Percentiles rank a stretch among this genome's conserved stretches.
Evolutionary conservation across 495 filamentous ascomycete species (phyloP).

Genomic region (Aspergillus mulundensis): DNA sequence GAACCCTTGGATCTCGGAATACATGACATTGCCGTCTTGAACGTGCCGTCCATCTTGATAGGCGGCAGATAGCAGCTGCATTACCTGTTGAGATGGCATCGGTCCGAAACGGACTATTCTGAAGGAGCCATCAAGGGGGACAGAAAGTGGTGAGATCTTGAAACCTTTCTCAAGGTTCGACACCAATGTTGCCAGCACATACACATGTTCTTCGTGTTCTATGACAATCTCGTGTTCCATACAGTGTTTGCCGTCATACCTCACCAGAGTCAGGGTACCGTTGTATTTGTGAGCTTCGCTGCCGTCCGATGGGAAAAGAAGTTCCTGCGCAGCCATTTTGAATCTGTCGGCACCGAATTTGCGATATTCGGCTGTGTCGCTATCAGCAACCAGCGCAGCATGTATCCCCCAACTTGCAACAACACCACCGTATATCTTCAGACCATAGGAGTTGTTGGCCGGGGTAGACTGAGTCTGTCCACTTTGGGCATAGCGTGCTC

Average conservation of each 20-base stretch:
- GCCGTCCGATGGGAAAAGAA: constrained; percentile 58
- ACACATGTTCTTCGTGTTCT: constrained; percentile 53
- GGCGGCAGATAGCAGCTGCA: constrained; percentile 71
- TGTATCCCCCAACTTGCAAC: constrained; percentile 88
- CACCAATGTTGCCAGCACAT: constrained; percentile 70
- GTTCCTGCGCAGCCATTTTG: constrained; percentile 71
- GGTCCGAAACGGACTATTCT: constrained; percentile 70
- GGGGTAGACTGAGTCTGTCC: constrained; percentile 24
- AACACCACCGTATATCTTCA: constrained; percentile 65
- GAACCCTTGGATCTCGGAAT: constrained; percentile 60
- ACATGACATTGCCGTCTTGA: constrained; percentile 54
- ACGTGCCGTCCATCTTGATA: constrained; percentile 74
- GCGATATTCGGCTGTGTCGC: constrained; percentile 74
- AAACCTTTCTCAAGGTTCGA: constrained; percentile 78
- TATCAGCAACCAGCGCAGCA: constrained; percentile 80
- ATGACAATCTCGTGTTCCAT: constrained; percentile 28
- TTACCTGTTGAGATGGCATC: constrained; percentile 55
- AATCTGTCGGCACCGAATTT: constrained; percentile 72
- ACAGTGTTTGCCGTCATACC: constrained; percentile 19
- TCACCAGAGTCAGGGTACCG: constrained; percentile 49
- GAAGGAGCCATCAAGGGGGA: constrained; percentile 62
- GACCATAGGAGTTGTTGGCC: constrained; percentile 19
- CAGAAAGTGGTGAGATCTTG: constrained; percentile 65
- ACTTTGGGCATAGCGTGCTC: constrained; percentile 43
- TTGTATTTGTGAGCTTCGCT: constrained; percentile 63